Base-by-base conservation (phyloP, 176 grass and related monocot species). In the Phoenix roebelenii region DNA sequence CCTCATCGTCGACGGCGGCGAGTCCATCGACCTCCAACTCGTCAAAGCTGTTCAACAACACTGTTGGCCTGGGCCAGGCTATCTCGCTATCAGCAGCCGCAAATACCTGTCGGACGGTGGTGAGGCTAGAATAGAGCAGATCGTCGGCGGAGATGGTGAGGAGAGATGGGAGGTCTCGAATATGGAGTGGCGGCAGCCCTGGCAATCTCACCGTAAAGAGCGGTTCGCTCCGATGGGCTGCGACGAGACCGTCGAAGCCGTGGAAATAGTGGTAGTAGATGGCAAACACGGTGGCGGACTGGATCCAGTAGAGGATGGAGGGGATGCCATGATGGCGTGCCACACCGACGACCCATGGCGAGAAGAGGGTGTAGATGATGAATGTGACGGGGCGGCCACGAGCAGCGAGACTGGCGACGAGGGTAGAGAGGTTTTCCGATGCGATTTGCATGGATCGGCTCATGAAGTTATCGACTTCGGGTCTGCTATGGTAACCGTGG, bases 211-310 rank as follows among this genome's bases (percentile, higher is more conserved):
- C 64, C 29, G 23, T 25, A 25, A 35, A 20, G 1, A n/a, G 32
- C 0, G 29, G 61, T 6, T 81, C 74, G 28, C 2, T 0, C 23
- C 69, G 51, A 5, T 74, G 66, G 17, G 48, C 53, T 3, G 57
- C 48, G 25, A 89, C 17, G 52, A 62, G 7, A 17, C 52, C 7
- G 17, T 10, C 60, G 52, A 61, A 72, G 16, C 82, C 75, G 5
- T 82, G 86, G 76, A 66, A 79, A 65, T 85, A 89, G 70, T 79
- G 78, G 67, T 79, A 82, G 54, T 61, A 59, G 10, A 69, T 4
- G 1, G 79, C 72, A 0, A 90, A 65, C 3, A 79, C 26, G 7
- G 67, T 66, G 1, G 71, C 82, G 17, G 79, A 75, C 72, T 91
- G 87, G 22, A 83, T 63, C 87, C 79, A 91, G 68, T 57, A 86